Evolutionary conservation across 177 flowering plant genomes (phyloP).

Genomic region (Vitis hybrid): DNA sequence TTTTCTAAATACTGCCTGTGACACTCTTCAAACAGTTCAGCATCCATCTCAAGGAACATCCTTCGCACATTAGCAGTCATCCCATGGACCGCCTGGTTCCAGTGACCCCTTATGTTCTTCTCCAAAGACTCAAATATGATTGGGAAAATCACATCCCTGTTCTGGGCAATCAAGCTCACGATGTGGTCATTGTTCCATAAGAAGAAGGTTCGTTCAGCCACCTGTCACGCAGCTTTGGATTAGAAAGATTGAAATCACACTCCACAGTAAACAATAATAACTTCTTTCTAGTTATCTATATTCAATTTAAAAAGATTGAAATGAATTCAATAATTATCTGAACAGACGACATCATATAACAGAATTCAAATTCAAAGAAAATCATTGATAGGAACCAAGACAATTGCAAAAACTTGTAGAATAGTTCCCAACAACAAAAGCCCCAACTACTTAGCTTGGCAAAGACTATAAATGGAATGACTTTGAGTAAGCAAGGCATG

Average conservation of each 20-base stretch:
- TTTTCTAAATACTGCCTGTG: constrained; percentile 43
- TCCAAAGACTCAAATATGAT: constrained; percentile 60
- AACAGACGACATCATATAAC: too few species aligned
- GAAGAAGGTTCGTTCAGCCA: constrained; percentile 73
- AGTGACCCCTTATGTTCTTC: constrained; percentile 57
- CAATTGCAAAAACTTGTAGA: too few species aligned
- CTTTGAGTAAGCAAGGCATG: too few species aligned
- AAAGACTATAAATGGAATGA: too few species aligned
- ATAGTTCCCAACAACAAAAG: too few species aligned
- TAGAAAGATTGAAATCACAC: not conserved
- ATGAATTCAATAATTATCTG: too few species aligned
- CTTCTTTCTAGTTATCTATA: too few species aligned
- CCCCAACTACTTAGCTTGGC: too few species aligned
- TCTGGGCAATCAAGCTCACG: constrained; percentile 65
- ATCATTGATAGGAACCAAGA: too few species aligned
- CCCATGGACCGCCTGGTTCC: constrained; percentile 70
- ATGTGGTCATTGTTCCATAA: constrained; percentile 77
- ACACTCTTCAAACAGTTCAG: constrained; percentile 61
- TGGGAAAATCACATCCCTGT: constrained; percentile 53
- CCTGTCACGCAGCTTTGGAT: constrained; percentile 31
- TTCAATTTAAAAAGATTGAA: too few species aligned
- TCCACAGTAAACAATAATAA: too few species aligned
- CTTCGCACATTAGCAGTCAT: constrained; percentile 54
- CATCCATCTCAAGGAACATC: constrained; percentile 72
- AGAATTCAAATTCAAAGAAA: too few species aligned